Evolutionary conservation across 495 filamentous ascomycete genomes (phyloP).

Genomic region (Talaromyces wortmannii): DNA sequence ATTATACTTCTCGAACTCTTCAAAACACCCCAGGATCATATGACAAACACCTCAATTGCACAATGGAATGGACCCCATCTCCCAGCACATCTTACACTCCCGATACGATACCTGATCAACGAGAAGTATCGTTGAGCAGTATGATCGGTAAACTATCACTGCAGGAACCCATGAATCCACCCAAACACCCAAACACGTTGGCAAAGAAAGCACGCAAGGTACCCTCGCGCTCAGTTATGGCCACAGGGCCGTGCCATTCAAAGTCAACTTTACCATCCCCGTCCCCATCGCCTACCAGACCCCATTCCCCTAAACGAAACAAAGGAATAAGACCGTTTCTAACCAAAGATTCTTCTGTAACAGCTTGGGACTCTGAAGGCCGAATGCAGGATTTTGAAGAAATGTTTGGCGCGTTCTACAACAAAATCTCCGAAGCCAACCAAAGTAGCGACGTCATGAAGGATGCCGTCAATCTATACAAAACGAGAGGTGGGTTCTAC

Average conservation of each 20-base stretch:
- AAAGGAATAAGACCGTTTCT: slow-evolving; percentile 46
- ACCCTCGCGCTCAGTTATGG: slow-evolving; percentile 26
- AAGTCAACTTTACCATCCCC: slow-evolving; percentile 16
- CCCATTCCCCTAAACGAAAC: slow-evolving; percentile 27
- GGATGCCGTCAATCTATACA: slow-evolving; percentile 62
- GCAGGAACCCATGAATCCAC: slow-evolving; percentile 10
- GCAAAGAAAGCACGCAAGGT: slow-evolving; percentile 11
- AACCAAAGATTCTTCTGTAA: slow-evolving; percentile 62
- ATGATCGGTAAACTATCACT: slow-evolving; percentile 7
- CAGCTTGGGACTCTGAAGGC: slow-evolving; percentile 61
- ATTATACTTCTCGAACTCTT: slow-evolving; percentile 15
- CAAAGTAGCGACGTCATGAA: slow-evolving; percentile 57
- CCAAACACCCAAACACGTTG: not conserved
- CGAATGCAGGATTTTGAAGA: slow-evolving; percentile 60
- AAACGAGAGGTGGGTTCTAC: slow-evolving; percentile 60
- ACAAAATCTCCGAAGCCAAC: slow-evolving; percentile 53
- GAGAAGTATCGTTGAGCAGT: not conserved
- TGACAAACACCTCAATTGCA: slow-evolving; percentile 12
- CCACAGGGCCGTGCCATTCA: slow-evolving; percentile 13
- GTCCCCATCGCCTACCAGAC: slow-evolving; percentile 16
- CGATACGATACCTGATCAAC: not conserved
- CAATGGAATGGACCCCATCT: slow-evolving; percentile 8
- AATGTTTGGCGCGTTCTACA: slow-evolving; percentile 51
- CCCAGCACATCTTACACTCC: not conserved
- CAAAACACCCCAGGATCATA: slow-evolving; percentile 13